Conservation (phyloP, 2,329 filamentous ascomycete species). For the Xylariales sp. region DNA sequence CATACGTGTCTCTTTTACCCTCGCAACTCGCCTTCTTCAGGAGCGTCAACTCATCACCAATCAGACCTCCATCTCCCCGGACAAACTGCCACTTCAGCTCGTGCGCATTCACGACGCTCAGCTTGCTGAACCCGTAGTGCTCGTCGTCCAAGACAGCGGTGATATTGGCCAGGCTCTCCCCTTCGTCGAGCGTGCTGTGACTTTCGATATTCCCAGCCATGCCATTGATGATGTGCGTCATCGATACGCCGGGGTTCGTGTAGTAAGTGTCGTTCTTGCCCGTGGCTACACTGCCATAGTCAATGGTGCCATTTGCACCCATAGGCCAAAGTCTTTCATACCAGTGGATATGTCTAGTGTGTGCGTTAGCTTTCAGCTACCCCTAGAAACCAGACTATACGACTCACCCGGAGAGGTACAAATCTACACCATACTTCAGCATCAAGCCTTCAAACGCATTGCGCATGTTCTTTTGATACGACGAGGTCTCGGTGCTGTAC, state of each 20-base stretch:
- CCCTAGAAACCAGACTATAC: too few relatives aligned
- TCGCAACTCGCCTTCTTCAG: not conserved
- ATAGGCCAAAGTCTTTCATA: constrained; percentile 2
- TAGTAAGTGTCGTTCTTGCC: constrained; percentile 6
- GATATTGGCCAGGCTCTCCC: constrained; percentile 1
- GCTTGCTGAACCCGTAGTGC: constrained; percentile 5
- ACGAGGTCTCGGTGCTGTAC: constrained; percentile 36
- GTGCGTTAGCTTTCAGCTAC: not conserved
- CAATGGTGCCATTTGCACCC: constrained; percentile 3
- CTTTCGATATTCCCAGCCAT: constrained; percentile 7
- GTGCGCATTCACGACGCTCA: not conserved
- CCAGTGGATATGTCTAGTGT: constrained; percentile 1
- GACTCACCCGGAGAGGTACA: constrained; percentile 35
- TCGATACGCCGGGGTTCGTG: not conserved
- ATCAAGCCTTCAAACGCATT: constrained; percentile 48
- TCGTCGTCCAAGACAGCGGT: constrained; percentile 2
- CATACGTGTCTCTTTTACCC: not conserved
- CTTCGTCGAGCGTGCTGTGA: not conserved
- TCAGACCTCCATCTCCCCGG: not conserved
- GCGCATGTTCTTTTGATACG: constrained; percentile 26
- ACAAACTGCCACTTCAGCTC: constrained; percentile 8
- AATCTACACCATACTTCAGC: constrained; percentile 52
- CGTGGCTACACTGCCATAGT: constrained; percentile 2
- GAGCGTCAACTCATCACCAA: constrained; percentile 1
- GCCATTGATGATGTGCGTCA: constrained; percentile 4